Conservation (phyloP, 176 grass and related monocot species). For the Rhipidocladum racemiflorum region DNA sequence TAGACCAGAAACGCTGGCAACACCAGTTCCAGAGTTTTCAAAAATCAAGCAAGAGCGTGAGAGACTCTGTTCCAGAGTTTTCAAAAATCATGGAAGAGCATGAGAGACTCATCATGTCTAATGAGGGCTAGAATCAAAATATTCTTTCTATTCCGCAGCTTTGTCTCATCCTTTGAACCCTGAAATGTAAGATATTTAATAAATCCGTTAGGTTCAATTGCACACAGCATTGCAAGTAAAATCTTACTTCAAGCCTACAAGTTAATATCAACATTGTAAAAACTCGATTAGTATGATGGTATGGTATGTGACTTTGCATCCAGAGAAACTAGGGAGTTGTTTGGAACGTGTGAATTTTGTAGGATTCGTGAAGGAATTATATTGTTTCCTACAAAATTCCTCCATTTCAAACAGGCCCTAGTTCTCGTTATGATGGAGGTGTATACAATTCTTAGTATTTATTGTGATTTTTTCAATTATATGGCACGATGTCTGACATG, state of each 20-base stretch:
- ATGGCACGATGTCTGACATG: not conserved
- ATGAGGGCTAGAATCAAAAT: slow-evolving; percentile 54
- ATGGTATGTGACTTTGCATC: not conserved
- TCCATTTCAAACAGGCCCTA: not conserved
- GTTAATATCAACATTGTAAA: not conserved
- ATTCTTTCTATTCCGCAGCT: slow-evolving; percentile 31
- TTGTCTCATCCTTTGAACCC: slow-evolving; percentile 48
- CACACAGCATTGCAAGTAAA: slow-evolving; percentile 2
- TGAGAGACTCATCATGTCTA: slow-evolving; percentile 60
- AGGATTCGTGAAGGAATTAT: not conserved
- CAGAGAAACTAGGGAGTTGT: not conserved
- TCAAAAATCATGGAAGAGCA: slow-evolving; percentile 64
- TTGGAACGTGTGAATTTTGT: not conserved
- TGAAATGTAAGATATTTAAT: slow-evolving; percentile 38
- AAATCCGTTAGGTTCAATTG: slow-evolving; percentile 22
- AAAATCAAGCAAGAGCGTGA: too few relatives aligned
- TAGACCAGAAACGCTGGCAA: not conserved
- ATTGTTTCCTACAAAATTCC: not conserved
- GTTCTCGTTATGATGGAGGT: not conserved
- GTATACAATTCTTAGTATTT: not conserved
- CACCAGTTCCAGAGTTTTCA: too few relatives aligned
- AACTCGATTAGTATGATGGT: not conserved
- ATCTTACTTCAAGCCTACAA: not conserved
- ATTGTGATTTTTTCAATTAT: not conserved
- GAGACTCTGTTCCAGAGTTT: not conserved